These are phyloP conservation scores for Trametes pubescens DNA, from an alignment of 1,284 basidiomycete genomes.

Conservation along the genomic window DNA sequence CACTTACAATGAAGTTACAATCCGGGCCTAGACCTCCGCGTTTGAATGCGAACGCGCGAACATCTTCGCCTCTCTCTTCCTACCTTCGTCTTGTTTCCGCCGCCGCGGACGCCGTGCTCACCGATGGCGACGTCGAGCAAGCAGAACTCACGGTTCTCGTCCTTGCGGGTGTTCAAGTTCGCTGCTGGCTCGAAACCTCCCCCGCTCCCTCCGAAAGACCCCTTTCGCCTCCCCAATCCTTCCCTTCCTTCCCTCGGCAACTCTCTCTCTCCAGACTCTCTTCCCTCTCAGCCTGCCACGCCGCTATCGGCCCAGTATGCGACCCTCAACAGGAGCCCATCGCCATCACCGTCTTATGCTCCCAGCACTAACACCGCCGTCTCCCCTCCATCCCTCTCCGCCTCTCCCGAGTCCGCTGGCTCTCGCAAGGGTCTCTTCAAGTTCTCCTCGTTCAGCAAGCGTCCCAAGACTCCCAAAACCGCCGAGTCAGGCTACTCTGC, in stretches of 20 bases:
- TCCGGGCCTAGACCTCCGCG: conserved; percentile 17
- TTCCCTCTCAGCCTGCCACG: conserved; percentile 47
- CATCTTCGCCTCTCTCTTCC: conserved; percentile 3
- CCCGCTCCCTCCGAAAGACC: conserved; percentile 73
- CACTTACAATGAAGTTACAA: no score
- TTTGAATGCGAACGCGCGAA: conserved; percentile 4
- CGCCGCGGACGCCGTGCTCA: conserved; percentile 36
- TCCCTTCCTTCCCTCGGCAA: conserved; percentile 60
- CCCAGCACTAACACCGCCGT: conserved; percentile 41
- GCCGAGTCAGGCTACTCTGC: conserved; percentile 39
- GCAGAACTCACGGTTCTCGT: conserved; percentile 62
- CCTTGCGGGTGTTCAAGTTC: conserved; percentile 67
- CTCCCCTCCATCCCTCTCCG: conserved; percentile 37
- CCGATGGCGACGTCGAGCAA: conserved; percentile 45
- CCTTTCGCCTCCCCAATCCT: conserved; percentile 58
- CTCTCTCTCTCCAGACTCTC: conserved; percentile 49
- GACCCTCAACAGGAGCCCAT: conserved; percentile 43
- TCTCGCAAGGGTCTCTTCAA: conserved; percentile 59
- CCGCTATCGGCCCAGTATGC: conserved; percentile 45
- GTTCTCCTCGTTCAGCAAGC: conserved; percentile 49
- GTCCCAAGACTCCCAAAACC: conserved; percentile 46
- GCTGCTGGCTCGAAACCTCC: conserved; percentile 52
- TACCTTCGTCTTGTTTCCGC: conserved; percentile 18
- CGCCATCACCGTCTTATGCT: conserved; percentile 42
- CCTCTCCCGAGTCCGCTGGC: conserved; percentile 45